phyloP scores from a whole-genome alignment of 78 protist genomes.

The Chrysochromulina parva region DNA sequence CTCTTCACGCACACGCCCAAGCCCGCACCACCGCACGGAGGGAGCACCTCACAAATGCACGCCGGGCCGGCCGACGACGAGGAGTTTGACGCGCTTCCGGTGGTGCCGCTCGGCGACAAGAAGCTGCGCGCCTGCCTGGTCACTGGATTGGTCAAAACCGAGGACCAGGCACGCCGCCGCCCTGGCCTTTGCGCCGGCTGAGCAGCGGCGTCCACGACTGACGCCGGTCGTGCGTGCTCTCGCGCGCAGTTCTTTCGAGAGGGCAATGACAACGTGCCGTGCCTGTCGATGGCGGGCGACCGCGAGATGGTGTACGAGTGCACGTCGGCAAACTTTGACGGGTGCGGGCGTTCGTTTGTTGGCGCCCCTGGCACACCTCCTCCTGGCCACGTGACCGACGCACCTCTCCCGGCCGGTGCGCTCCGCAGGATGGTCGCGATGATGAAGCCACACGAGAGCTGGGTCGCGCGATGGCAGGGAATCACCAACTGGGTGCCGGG shows the following conservation, averaged over 20 bases:
- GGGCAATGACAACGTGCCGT: neutral
- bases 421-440: neutral
- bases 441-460: too few species aligned
- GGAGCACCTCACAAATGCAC: too few species aligned
- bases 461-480: neutral
- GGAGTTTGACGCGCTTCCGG: neutral
- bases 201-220: neutral
- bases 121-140: slow-evolving; percentile 12
- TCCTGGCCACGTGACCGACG: too few species aligned
- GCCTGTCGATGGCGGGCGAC: neutral
- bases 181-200: neutral
- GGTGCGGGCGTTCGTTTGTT: neutral
- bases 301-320: neutral
- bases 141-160: neutral
- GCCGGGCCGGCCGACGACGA: neutral
- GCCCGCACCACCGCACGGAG: too few species aligned
- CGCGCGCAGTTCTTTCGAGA: neutral
- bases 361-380: too few species aligned
- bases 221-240: neutral
- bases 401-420: too few species aligned
- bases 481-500: neutral
- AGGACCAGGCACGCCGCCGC: neutral
- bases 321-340: neutral
- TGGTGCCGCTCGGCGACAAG: neutral
- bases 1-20: too few species aligned